Conservation (phyloP, 129 eudicot genomes). For the Ambrosia artemisiifolia region DNA sequence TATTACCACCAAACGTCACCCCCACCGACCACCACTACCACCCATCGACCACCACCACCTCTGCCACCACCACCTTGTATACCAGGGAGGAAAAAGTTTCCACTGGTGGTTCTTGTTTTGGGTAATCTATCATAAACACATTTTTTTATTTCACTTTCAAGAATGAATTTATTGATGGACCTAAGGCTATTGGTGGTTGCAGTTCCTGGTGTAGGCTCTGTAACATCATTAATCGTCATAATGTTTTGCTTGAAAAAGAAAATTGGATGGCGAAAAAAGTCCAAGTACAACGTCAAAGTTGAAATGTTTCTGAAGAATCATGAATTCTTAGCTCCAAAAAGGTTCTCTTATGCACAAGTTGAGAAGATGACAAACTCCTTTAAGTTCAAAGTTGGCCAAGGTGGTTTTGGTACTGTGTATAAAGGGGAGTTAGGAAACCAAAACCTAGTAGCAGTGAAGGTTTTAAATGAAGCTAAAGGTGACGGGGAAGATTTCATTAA, state of each 20-base stretch:
- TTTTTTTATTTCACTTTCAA: background rate
- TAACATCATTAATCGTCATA: background rate
- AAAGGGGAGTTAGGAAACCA: background rate
- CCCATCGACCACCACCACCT: too few relatives aligned
- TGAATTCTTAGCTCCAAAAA: conserved; percentile 28
- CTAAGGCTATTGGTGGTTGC: background rate
- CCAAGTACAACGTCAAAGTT: conserved; percentile 14
- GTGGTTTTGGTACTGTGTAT: background rate
- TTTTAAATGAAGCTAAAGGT: background rate
- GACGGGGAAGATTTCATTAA: background rate
- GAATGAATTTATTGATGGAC: background rate
- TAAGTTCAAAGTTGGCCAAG: conserved; percentile 32
- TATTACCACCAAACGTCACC: too few relatives aligned
- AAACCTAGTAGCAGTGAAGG: background rate
- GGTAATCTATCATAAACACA: too few relatives aligned
- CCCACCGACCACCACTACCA: too few relatives aligned
- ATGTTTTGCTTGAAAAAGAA: background rate
- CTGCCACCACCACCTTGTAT: too few relatives aligned
- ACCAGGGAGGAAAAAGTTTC: too few relatives aligned
- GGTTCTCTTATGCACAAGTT: conserved; percentile 29
- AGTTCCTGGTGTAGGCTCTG: background rate
- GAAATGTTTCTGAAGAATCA: conserved; percentile 24
- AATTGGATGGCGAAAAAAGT: background rate
- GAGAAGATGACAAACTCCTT: conserved; percentile 37
- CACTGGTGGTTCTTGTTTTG: too few relatives aligned